Conservation (phyloP, 2,329 filamentous ascomycete genomes). For the Aspergillus felis region DNA sequence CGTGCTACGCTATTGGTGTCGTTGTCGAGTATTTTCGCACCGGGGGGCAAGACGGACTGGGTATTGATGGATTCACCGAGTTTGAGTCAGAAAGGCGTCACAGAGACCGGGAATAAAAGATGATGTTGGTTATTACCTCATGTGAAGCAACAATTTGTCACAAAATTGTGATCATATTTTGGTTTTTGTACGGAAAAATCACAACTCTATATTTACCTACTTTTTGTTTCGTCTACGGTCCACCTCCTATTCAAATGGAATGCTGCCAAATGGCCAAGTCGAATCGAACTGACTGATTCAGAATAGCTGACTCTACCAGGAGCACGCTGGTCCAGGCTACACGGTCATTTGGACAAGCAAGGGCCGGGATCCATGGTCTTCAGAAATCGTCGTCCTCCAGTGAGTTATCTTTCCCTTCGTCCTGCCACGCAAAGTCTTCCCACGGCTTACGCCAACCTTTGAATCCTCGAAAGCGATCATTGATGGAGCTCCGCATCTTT, state of each 20-base stretch:
- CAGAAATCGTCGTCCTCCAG: neutral
- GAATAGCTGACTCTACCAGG: neutral
- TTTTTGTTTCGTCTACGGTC: neutral
- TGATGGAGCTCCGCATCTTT: neutral
- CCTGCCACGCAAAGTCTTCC: neutral
- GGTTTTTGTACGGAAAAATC: neutral
- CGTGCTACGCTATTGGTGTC: conserved; percentile 41
- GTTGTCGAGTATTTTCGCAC: conserved; percentile 41
- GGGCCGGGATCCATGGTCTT: no score
- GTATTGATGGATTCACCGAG: conserved; percentile 36
- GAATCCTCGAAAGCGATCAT: neutral
- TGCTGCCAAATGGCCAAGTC: neutral
- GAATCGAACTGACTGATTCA: neutral
- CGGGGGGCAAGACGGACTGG: conserved; percentile 35
- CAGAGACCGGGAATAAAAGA: conserved; percentile 7
- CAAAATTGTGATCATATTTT: neutral
- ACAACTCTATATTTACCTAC: neutral
- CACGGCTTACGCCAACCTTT: neutral
- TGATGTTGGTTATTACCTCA: neutral
- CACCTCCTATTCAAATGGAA: neutral
- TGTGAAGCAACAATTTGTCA: neutral
- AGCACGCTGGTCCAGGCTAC: neutral
- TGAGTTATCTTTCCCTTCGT: neutral
- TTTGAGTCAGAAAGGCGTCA: conserved; percentile 36
- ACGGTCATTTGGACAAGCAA: neutral